These are phyloP conservation scores for Tuber umbilicatum DNA, from an alignment of 495 filamentous ascomycete genomes.

Conservation along the genomic window DNA sequence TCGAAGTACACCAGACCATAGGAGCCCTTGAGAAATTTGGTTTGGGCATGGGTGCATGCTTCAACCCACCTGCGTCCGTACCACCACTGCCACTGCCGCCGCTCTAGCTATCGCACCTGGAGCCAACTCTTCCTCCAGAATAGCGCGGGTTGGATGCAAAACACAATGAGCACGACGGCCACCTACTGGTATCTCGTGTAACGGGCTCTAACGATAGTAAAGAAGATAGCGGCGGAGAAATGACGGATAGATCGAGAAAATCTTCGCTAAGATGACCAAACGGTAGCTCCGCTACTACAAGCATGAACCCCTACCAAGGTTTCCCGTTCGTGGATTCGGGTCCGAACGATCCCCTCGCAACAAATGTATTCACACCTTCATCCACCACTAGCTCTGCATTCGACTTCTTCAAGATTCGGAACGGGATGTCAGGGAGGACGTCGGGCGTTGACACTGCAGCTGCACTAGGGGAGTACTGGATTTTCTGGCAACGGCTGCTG, in stretches of 20 bases:
- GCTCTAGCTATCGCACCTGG: conserved; percentile 11
- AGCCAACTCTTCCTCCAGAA: conserved; percentile 18
- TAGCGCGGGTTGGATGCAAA: conserved; percentile 25
- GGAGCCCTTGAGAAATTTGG: conserved; percentile 36
- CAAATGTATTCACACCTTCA: conserved; percentile 33
- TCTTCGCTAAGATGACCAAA: conserved; percentile 24
- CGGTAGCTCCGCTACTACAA: conserved; percentile 30
- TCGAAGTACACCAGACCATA: conserved; percentile 30
- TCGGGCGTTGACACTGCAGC: conserved; percentile 23
- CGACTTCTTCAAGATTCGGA: conserved; percentile 41
- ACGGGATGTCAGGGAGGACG: conserved; percentile 24
- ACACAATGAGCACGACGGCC: conserved; percentile 17
- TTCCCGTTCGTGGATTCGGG: conserved; percentile 33
- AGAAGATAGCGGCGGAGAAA: conserved; percentile 27
- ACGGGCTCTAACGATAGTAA: conserved; percentile 25
- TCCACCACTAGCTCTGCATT: conserved; percentile 34
- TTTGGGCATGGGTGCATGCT: conserved; percentile 38
- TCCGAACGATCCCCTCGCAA: conserved; percentile 33
- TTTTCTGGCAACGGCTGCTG: conserved; percentile 29
- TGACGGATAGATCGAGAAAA: conserved; percentile 34
- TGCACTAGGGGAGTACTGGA: conserved; percentile 31
- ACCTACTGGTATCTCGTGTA: conserved; percentile 29
- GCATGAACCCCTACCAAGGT: conserved; percentile 34
- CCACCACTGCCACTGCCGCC: conserved; percentile 19
- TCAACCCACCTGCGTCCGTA: conserved; percentile 13